These are phyloP conservation scores for Porcisia deanei DNA, from an alignment of 208 protist genomes.

Conservation along the genomic window DNA sequence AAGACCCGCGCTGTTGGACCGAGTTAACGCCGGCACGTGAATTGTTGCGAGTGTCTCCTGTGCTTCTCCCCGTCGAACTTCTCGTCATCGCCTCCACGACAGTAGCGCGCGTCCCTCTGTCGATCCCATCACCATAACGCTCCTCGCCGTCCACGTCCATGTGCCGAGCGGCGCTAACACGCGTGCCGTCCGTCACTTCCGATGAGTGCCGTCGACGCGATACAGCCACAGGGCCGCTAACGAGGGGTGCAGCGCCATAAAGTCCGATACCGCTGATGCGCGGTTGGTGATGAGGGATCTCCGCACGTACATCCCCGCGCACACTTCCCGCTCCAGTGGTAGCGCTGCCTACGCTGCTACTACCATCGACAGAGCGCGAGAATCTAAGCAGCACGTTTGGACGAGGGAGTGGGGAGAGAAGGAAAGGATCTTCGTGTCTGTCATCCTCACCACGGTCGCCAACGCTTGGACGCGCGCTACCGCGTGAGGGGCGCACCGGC, in stretches of 20 bases:
- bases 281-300: background rate
- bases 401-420: slow-evolving; percentile 5
- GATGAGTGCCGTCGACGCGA: background rate
- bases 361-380: background rate
- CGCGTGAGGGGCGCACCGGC: slow-evolving; percentile 16
- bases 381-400: background rate
- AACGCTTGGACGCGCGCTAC: background rate
- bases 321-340: background rate
- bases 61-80: background rate
- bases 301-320: background rate
- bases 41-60: background rate
- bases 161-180: slow-evolving; percentile 1
- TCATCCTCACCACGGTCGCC: background rate
- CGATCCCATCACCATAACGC: background rate
- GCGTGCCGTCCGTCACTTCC: background rate
- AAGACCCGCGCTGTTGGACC: background rate
- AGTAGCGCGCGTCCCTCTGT: background rate
- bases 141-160: slow-evolving; percentile 10
- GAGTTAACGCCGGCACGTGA: background rate
- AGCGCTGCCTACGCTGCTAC: background rate
- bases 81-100: background rate
- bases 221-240: background rate
- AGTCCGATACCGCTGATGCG: slow-evolving; percentile 1
- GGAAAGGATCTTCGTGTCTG: background rate
- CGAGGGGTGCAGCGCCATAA: background rate